Base-by-base conservation (phyloP, 805 yeast species). In the Cephaloascus fragrans region DNA sequence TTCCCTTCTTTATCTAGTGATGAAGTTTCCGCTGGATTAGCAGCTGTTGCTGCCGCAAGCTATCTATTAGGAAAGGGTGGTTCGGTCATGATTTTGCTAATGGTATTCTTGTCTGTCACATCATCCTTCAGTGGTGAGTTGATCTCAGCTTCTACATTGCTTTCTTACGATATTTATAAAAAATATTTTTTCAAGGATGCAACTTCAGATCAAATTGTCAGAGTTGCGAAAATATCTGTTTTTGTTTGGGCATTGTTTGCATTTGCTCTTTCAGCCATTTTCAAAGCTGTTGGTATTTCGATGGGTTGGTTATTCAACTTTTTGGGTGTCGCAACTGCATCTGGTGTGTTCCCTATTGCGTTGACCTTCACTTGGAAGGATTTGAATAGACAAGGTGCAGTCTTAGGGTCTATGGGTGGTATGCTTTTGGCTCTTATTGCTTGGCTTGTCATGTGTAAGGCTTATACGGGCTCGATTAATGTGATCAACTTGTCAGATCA, bases 41-140 rank as follows among this genome's bases (percentile, higher is more conserved):
- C 52, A 3, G 46, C 47, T 2, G 49, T 51, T 26, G 49, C 48
- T 32, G 52, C 51, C 10, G 47, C 48, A 18, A 39, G 46, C 8
- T 44, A 49, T 19, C 39, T 55, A 18, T 44, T 53, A 46, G 60
- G 60, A n/a, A 53, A 53, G 39, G 37, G 47, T 17, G 60, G 60
- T 19, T 46, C 55, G 15, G 58, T 55, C 3, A 49, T 50, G 45
- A 50, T 51, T 9, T 39, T 35, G 9, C 18, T 35, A n/a, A 35
- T 35, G 37, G 42, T 64, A 4, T 66, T 65, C 53, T 47, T 64
- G 31, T 61, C 69, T 1, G 69, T 63, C 3, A 62, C 69, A 4
- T 61, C 69, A 2, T 61, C 71, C 2, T 55, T 62, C 36, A 58
- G 67, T 20, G 68, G 67, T 37, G 71, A 64, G 41, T 44, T 64